Percentiles rank a stretch among this genome's conserved stretches.
phyloP scores from a whole-genome alignment of 108 stramenopile species.

The Cyclotella choctawhatcheeana region DNA sequence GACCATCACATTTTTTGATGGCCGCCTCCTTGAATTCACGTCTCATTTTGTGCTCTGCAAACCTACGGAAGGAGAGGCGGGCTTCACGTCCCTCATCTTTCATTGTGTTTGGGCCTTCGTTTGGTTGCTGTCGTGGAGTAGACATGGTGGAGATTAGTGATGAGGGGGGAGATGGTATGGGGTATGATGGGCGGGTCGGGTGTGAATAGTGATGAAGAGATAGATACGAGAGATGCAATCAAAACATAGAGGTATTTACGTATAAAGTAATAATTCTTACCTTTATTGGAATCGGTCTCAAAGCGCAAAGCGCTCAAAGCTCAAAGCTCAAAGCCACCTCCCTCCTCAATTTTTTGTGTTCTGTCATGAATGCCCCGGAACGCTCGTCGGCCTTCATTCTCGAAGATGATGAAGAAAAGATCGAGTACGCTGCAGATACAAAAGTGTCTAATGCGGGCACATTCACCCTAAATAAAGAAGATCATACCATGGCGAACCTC shows the following conservation, averaged over 20 bases:
- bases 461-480: slow-evolving; percentile 96
- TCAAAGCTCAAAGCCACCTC: too few species aligned
- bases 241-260: too few species aligned
- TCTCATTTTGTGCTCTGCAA: slow-evolving; percentile 86
- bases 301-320: too few species aligned
- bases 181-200: too few species aligned
- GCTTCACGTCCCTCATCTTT: slow-evolving; percentile 60
- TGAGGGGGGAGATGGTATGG: neutral
- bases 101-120: slow-evolving; percentile 21
- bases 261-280: too few species aligned
- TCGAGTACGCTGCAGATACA: slow-evolving; percentile 85
- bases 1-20: slow-evolving; percentile 73
- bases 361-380: slow-evolving; percentile 88
- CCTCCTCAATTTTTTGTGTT: neutral
- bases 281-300: too few species aligned
- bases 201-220: too few species aligned
- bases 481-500: slow-evolving; percentile 95
- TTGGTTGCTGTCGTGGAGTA: neutral
- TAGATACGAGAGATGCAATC: too few species aligned
- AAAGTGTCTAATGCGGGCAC: slow-evolving; percentile 95
- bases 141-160: neutral
- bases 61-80: slow-evolving; percentile 66
- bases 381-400: slow-evolving; percentile 80
- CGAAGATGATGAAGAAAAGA: slow-evolving; percentile 84
- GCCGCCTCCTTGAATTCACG: slow-evolving; percentile 83